Evolutionary conservation across 1,284 basidiomycete species (phyloP), one percentile per base, ranked within the genome.

Genomic region (Boletus subluridellus): DNA sequence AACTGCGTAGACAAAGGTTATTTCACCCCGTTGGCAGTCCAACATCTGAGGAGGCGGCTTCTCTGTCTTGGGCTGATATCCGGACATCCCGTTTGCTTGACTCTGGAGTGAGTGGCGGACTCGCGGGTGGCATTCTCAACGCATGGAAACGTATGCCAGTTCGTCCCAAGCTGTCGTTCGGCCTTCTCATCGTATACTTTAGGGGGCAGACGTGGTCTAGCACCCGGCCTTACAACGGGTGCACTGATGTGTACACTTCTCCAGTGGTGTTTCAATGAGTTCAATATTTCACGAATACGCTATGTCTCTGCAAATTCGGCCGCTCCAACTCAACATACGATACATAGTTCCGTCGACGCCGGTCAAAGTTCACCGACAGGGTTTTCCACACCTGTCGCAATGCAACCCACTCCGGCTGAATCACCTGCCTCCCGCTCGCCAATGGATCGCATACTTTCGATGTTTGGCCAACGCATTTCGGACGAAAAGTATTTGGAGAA

Each of bases 251-350:
- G 86, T 63, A 77, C 82, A 1, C 48, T 83, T 24, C 68, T 89
- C 15, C 90, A 92, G 65, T 75, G 82, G 60, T 75, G 76, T 17
- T 84, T 76, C 71, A 92, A 92, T 65, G 87, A 90, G 69, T 60
- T 84, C n/a, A 73, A 73, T 37, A 74, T 90, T 21, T 67, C 74
- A 50, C 78, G 88, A 57, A 73, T 90, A 57, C 80, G 78, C 68
- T 83, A 81, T 59, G 66, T 85, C 48, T 80, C 81, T 34, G 66
- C 68, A 5, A 65, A 69, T 34, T 55, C 51, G 35, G 30, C 10
- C 35, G 21, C 11, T 44, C 28, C 49, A 24, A 28, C 42, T 46
- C 55, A 57, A 34, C 37, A 21, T 12, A 41, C 44, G 9, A 42
- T 26, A 45, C 21, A 52, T 24, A 39, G 15, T 39, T 55, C 52